Conservation (phyloP, 345 rosid species). For the Acer negundo region DNA sequence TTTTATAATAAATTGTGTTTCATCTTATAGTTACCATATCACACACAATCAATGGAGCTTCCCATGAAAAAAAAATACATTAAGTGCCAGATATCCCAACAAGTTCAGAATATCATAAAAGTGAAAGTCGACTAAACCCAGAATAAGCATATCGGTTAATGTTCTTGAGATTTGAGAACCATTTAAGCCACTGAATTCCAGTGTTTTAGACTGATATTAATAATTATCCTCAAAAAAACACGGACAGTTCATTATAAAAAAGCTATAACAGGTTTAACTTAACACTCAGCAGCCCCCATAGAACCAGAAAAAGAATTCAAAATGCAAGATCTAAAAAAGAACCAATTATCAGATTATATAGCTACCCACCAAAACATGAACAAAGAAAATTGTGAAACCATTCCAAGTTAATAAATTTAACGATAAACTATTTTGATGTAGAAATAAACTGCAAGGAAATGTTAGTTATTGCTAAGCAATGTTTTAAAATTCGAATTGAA, state of each 20-base stretch:
- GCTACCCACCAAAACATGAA: not conserved
- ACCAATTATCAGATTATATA: not conserved
- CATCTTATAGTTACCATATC: no score
- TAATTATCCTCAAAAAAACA: not conserved
- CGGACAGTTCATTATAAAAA: not conserved
- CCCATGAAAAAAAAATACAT: not conserved
- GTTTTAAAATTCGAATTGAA: no score
- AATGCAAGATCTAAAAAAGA: not conserved
- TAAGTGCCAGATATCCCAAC: not conserved
- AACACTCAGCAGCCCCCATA: not conserved
- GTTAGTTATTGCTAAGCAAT: no score
- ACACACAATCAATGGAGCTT: no score
- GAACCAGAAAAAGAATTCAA: not conserved
- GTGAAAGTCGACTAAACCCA: not conserved
- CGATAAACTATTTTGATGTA: no score
- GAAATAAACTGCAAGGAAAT: no score
- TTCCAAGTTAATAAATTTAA: no score
- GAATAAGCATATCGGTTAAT: not conserved
- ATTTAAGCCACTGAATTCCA: not conserved
- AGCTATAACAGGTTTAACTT: not conserved
- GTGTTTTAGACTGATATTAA: not conserved
- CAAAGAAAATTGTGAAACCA: no score
- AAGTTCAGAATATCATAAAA: not conserved
- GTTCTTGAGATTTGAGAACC: not conserved
- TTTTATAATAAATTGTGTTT: no score